Conservation (phyloP, 2,329 filamentous ascomycete genomes). For the Mariannaea sp. region DNA sequence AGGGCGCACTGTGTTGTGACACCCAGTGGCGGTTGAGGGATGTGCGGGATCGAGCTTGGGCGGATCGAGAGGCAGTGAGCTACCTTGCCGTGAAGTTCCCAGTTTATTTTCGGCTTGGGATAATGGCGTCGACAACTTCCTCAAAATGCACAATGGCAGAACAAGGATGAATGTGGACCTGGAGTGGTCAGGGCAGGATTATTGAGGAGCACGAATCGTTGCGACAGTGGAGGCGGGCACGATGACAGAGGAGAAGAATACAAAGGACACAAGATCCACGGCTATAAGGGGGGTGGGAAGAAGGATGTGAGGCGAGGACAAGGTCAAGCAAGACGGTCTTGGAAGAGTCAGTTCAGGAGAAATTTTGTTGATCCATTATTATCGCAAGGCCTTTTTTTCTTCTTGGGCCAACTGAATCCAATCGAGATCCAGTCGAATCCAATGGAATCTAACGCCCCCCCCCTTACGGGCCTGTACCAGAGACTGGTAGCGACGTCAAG, state of each 20-base stretch:
- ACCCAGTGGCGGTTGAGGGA: conserved; percentile 1
- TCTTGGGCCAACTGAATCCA: too few species aligned
- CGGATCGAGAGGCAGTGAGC: background rate
- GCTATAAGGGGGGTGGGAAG: background rate
- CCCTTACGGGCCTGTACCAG: too few species aligned
- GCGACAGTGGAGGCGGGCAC: background rate
- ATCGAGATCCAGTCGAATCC: too few species aligned
- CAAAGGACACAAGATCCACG: background rate
- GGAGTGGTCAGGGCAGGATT: background rate
- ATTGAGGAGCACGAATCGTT: background rate
- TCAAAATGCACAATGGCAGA: background rate
- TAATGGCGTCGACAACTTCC: background rate
- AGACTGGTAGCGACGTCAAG: too few species aligned
- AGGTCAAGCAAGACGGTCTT: background rate
- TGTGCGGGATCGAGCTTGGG: conserved; percentile 3
- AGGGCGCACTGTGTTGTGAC: conserved; percentile 9
- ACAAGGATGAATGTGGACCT: background rate
- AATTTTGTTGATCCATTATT: too few species aligned
- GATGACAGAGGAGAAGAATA: background rate
- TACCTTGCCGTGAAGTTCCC: background rate
- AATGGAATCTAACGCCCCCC: too few species aligned
- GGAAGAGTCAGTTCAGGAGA: background rate
- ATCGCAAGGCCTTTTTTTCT: too few species aligned
- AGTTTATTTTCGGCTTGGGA: background rate
- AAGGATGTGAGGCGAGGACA: background rate